A percentile compares a stretch with the other conserved stretches of the same genome.
Evolutionary conservation across 1,139 yeast species (phyloP).

Genomic region (Yamadazyma siamensis): DNA sequence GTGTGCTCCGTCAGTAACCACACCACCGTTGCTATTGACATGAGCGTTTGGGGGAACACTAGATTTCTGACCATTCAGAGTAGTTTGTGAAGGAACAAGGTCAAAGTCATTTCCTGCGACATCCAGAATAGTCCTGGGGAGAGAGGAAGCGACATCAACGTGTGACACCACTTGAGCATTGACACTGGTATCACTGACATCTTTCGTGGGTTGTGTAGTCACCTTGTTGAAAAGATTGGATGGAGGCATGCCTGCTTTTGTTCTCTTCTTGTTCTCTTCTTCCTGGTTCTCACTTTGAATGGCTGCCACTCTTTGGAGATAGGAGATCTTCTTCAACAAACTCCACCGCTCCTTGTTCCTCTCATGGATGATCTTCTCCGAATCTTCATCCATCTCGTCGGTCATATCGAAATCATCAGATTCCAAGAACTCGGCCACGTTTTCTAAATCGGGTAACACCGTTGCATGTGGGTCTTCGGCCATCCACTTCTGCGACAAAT

Average conservation of each 20-base stretch:
- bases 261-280: slow-evolving; percentile 31
- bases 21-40: background rate
- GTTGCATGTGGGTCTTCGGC: slow-evolving; percentile 32
- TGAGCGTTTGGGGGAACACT: background rate
- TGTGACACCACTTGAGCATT: too few relatives aligned
- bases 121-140: too few relatives aligned
- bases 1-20: background rate
- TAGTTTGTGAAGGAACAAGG: too few relatives aligned
- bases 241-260: slow-evolving; percentile 30
- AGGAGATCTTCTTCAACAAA: slow-evolving; percentile 64
- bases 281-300: slow-evolving; percentile 33
- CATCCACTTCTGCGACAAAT: slow-evolving; percentile 51
- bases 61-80: background rate
- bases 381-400: slow-evolving; percentile 37
- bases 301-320: slow-evolving; percentile 60
- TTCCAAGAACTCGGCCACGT: slow-evolving; percentile 52
- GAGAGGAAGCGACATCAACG: too few relatives aligned
- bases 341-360: slow-evolving; percentile 62
- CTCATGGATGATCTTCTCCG: slow-evolving; percentile 38
- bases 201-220: background rate
- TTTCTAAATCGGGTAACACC: slow-evolving; percentile 57
- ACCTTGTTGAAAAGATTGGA: slow-evolving; percentile 1
- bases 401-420: slow-evolving; percentile 38
- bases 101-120: background rate
- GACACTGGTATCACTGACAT: background rate